Evolutionary conservation across 768 basidiomycete genomes (phyloP).

Genomic region (Boletellus sp.): DNA sequence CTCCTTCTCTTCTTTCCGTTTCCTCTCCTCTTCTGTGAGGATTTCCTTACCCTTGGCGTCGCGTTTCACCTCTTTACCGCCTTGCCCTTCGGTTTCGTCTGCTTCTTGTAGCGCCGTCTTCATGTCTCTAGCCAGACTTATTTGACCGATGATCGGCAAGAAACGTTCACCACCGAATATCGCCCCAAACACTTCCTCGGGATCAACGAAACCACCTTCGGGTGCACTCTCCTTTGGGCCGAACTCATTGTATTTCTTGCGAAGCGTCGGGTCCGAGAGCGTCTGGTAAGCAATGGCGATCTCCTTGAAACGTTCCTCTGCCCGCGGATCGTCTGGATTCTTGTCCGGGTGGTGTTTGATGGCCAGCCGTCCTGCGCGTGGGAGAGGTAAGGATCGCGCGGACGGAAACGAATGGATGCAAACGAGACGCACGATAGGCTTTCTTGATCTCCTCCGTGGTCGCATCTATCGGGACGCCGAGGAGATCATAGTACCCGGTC

Average conservation of each 20-base stretch:
- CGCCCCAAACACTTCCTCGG: slow-evolving; percentile 74
- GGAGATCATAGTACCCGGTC: slow-evolving; percentile 85
- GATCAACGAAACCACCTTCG: slow-evolving; percentile 86
- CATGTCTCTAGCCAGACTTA: slow-evolving; percentile 88
- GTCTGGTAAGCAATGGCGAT: slow-evolving; percentile 90
- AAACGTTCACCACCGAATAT: slow-evolving; percentile 91
- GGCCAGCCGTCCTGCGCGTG: slow-evolving; percentile 61
- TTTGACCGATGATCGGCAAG: slow-evolving; percentile 81
- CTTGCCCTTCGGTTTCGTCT: slow-evolving; percentile 59
- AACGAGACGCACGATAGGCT: slow-evolving; percentile 62
- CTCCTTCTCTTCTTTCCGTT: slow-evolving; percentile 70
- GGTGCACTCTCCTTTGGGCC: slow-evolving; percentile 78
- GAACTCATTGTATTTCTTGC: slow-evolving; percentile 89
- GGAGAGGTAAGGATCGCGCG: background rate
- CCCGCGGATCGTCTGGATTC: slow-evolving; percentile 80
- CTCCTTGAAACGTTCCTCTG: slow-evolving; percentile 86
- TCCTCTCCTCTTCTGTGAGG: slow-evolving; percentile 66
- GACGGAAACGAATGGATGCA: background rate
- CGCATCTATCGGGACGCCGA: slow-evolving; percentile 72
- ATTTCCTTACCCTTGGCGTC: slow-evolving; percentile 56
- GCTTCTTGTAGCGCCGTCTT: slow-evolving; percentile 89
- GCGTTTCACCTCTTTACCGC: slow-evolving; percentile 37
- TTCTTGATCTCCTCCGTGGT: slow-evolving; percentile 86
- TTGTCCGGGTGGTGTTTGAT: slow-evolving; percentile 94
- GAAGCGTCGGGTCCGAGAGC: slow-evolving; percentile 69